Conservation (phyloP, 495 filamentous ascomycete species). For the Cercophora scortea region DNA sequence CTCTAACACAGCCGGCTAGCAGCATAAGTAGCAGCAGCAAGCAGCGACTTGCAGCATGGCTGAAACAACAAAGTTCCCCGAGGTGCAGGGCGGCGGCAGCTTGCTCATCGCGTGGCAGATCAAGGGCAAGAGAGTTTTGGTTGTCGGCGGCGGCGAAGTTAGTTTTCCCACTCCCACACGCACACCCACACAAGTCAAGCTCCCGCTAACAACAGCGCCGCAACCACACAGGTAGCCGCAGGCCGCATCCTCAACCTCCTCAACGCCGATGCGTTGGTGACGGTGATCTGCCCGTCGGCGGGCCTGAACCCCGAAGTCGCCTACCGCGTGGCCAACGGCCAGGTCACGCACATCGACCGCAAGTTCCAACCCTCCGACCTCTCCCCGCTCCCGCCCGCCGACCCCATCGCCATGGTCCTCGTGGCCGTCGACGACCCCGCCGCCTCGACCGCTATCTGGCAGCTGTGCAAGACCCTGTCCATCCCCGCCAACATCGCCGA, state of each 20-base stretch:
- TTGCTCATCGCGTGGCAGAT: conserved; percentile 93
- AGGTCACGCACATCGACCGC: conserved; percentile 72
- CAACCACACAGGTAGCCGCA: conserved; percentile 67
- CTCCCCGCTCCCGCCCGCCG: conserved; percentile 11
- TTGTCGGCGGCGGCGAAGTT: conserved; percentile 92
- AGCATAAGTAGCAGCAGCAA: no score
- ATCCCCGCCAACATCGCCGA: conserved; percentile 95
- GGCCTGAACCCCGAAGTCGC: conserved; percentile 85
- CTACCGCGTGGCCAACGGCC: conserved; percentile 61
- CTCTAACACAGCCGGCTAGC: no score
- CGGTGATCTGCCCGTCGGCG: conserved; percentile 67
- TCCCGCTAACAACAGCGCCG: conserved; percentile 1
- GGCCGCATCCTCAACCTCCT: conserved; percentile 87
- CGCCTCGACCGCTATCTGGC: conserved; percentile 81
- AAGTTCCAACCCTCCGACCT: conserved; percentile 77
- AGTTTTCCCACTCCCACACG: conserved; percentile 11
- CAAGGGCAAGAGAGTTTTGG: conserved; percentile 70
- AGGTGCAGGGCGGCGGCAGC: conserved; percentile 81
- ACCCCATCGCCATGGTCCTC: conserved; percentile 66
- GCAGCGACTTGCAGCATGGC: conserved; percentile 33
- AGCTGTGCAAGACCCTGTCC: conserved; percentile 73
- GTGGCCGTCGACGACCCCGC: conserved; percentile 88
- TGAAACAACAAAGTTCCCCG: conserved; percentile 51
- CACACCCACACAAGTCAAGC: neutral
- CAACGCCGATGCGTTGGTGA: conserved; percentile 88